Percentiles rank a stretch among this genome's conserved stretches.
These are phyloP conservation scores for Kuraishia molischiana DNA, from an alignment of 805 yeast species.

Conservation along the genomic window DNA sequence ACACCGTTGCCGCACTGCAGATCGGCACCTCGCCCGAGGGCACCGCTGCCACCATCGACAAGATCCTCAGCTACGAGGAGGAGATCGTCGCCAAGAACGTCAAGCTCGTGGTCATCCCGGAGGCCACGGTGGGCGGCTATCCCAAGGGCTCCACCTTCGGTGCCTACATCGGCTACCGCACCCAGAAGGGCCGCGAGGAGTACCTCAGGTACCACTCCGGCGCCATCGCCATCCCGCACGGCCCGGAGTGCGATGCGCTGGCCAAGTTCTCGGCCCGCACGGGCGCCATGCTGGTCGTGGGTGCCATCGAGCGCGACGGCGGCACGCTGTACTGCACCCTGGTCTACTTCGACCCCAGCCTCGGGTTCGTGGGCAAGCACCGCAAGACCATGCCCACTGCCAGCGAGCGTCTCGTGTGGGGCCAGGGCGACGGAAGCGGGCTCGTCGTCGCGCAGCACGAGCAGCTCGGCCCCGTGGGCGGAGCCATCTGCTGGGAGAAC, in stretches of 20 bases:
- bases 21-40: constrained; percentile 29
- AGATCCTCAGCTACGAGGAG: constrained; percentile 26
- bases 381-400: constrained; percentile 36
- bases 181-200: constrained; percentile 30
- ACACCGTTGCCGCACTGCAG: constrained; percentile 32
- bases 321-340: constrained; percentile 30
- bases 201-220: constrained; percentile 24
- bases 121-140: constrained; percentile 35
- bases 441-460: constrained; percentile 26
- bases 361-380: constrained; percentile 30
- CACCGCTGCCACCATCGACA: constrained; percentile 25
- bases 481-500: constrained; percentile 40
- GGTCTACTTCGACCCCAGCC: constrained; percentile 26
- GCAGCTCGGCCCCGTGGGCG: constrained; percentile 28
- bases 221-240: constrained; percentile 25
- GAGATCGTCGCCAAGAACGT: constrained; percentile 22
- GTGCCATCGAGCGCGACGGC: constrained; percentile 30
- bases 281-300: constrained; percentile 25
- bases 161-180: constrained; percentile 29
- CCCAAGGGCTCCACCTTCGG: constrained; percentile 35
- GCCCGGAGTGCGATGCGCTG: constrained; percentile 23
- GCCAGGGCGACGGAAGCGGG: constrained; percentile 37
- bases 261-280: constrained; percentile 23
- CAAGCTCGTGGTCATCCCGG: constrained; percentile 32
- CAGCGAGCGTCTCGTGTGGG: constrained; percentile 34